Evolutionary conservation across 768 basidiomycete species (phyloP), one percentile per base, ranked within the genome.

Genomic region (Lanmaoa rubissima): DNA sequence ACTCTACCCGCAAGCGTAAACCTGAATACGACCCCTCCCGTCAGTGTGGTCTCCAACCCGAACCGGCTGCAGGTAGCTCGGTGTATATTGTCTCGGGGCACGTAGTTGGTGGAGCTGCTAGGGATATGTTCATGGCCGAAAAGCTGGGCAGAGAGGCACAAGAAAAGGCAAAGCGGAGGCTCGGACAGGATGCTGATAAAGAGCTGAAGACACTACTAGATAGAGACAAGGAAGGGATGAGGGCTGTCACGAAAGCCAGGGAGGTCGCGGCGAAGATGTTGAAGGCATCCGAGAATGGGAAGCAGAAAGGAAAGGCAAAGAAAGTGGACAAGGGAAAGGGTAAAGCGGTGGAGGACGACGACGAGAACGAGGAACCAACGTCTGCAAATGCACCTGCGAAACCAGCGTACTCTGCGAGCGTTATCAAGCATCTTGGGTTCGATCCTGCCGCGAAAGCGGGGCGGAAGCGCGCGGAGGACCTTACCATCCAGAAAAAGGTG

Each of bases 81-180:
- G 92, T 92, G 8, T 97, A 96, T 65, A 78, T 96, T 43, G 78
- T 95, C 21, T 85, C 86, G 0, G 92, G 93, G 3, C 90, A 92
- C 55, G 76, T 92, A 51, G 79, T 94, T 11, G 78, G 81, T 34
- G 82, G 79, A 19, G 68, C 74, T 2, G 67, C 65, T 32, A 71
- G 60, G 3, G 66, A 68, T 19, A 63, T 88, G 61, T 86, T 82
- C 59, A 66, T 85, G 4, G 68, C 78, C 1, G 94, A 96, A 72
- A 84, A 76, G 55, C 76, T 94, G 39, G 93, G 93, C 1, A 78
- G 94, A 17, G 88, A 88, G 52, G 87, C 87, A 2, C 90, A 93
- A 64, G 88, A 88, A 19, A 88, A 80, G 64, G 84, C 88, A 6
- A 84, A 84, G 60, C 81, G 92, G 44, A 80, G 79, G 66, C 59